A percentile compares a stretch with the other conserved stretches of the same genome.
Evolutionary conservation across 75 land plant genomes (phyloP).

Genomic region (Larix kaempferi): DNA sequence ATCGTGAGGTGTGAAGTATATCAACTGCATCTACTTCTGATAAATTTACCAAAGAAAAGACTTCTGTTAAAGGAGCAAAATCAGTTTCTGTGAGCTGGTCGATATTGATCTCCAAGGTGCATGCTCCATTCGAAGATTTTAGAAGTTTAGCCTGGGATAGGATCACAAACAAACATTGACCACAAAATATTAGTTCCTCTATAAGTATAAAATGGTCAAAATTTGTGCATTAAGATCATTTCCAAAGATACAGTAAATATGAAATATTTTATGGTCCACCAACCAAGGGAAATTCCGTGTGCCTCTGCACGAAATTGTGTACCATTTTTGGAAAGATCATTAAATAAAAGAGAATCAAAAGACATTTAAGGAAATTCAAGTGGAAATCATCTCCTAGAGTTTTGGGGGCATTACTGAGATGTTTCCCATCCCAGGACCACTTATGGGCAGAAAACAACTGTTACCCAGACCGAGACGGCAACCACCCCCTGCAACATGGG

Average conservation of each 20-base stretch:
- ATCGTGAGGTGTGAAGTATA: conserved; percentile 35
- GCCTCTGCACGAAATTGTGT: not conserved
- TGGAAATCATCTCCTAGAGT: not conserved
- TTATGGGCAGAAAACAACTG: not conserved
- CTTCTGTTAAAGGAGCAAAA: conserved; percentile 44
- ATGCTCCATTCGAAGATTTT: conserved; percentile 25
- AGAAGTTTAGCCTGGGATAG: conserved; percentile 34
- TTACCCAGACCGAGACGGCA: not conserved
- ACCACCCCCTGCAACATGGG: not conserved
- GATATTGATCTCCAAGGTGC: conserved; percentile 39
- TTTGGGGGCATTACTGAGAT: not conserved
- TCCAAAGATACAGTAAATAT: not conserved
- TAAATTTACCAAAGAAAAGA: conserved; percentile 23
- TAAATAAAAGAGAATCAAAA: not conserved
- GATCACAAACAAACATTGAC: conserved; percentile 1
- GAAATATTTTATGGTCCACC: not conserved
- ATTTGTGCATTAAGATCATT: not conserved
- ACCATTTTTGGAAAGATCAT: not conserved
- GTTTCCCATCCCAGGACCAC: not conserved
- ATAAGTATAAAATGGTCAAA: not conserved
- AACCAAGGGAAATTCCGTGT: not conserved
- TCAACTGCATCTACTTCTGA: conserved; percentile 79
- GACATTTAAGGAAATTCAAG: not conserved
- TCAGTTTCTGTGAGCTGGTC: conserved; percentile 55
- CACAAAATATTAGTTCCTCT: not conserved